Base-by-base conservation (phyloP, 371 early-diverging fungal species). In the Mucor piriformis region DNA sequence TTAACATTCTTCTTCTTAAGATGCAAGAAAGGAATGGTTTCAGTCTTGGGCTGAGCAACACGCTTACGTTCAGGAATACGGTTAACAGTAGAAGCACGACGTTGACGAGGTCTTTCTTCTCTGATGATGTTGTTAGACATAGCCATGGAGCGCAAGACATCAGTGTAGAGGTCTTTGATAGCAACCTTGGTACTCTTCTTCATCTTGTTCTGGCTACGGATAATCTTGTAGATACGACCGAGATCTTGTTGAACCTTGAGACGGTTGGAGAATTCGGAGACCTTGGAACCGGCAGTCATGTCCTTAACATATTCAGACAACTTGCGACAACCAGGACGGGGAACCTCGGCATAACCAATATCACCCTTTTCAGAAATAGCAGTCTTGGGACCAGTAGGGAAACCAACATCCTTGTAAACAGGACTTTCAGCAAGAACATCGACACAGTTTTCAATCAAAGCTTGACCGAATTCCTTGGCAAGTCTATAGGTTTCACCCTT, bases 391-490 rank as follows among this genome's bases (percentile, higher is more conserved):
- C 81, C 87, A 46, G 93, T 95, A 35, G 95, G 95, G 69, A 78
- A 75, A 54, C 70, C 79, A 40, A 88, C 81, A 83, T 94, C 88
- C 77, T 93, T 92, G 81, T 90, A 96, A 20, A 93, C 89, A 24
- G 96, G 96, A 53, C 89, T 79, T 48, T 75, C 75, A 34, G 81
- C 74, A 43, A 95, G 70, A 23, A 91, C 92, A 50, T 88, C 91
- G 57, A 85, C 84, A 76, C 94, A 93, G 84, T 94, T 94, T 64
- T 94, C 91, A 66, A 93, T 83, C 62, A 96, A 77, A 73, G 90
- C 80, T 68, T 88, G 78, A 66, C 90, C 93, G 32, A 93, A 85
- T 50, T 88, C 83, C 81, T 90, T 89, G 47, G 92, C 93, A 37
- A 90, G 77, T 32, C 87, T 83, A 70, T 94, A 93, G 61, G 90